Percentiles rank a stretch among this genome's conserved stretches.
Evolutionary conservation across 495 filamentous ascomycete species (phyloP).

Genomic region (Achaetomiella virescens): DNA sequence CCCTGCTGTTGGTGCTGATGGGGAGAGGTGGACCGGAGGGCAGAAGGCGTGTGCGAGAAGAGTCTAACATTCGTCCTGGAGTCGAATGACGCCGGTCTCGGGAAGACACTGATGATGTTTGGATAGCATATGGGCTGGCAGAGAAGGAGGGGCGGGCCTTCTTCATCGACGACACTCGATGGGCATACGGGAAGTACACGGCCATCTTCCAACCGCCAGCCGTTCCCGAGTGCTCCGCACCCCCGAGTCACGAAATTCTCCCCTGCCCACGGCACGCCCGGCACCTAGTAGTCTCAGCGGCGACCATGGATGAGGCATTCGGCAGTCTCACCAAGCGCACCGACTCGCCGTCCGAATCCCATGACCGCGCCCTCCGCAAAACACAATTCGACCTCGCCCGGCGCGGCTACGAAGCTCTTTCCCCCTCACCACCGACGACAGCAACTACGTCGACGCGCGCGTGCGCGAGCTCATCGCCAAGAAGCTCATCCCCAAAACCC

Average conservation of each 20-base stretch:
- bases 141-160: constrained; percentile 61
- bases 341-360: constrained; percentile 39
- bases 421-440: constrained; percentile 50
- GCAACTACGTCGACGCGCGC: constrained; percentile 47
- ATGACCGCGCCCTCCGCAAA: constrained; percentile 28
- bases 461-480: constrained; percentile 41
- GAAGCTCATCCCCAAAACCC: constrained; percentile 36
- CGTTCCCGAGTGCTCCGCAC: constrained; percentile 49
- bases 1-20: not conserved
- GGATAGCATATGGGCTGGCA: constrained; percentile 71
- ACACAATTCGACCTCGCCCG: constrained; percentile 56
- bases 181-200: constrained; percentile 66
- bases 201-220: constrained; percentile 60
- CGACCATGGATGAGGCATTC: constrained; percentile 52
- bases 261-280: constrained; percentile 64
- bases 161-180: constrained; percentile 69
- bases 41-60: constrained; percentile 51
- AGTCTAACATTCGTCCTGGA: constrained; percentile 68
- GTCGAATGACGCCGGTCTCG: constrained; percentile 59
- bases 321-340: constrained; percentile 50
- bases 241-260: constrained; percentile 56
- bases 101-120: constrained; percentile 64
- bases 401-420: constrained; percentile 62
- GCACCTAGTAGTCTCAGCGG: constrained; percentile 63
- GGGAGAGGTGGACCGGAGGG: constrained; percentile 20